Evolutionary conservation across 495 filamentous ascomycete genomes (phyloP), one percentile per base, ranked within the genome.

Genomic region (Podospora pseudopauciseta): DNA sequence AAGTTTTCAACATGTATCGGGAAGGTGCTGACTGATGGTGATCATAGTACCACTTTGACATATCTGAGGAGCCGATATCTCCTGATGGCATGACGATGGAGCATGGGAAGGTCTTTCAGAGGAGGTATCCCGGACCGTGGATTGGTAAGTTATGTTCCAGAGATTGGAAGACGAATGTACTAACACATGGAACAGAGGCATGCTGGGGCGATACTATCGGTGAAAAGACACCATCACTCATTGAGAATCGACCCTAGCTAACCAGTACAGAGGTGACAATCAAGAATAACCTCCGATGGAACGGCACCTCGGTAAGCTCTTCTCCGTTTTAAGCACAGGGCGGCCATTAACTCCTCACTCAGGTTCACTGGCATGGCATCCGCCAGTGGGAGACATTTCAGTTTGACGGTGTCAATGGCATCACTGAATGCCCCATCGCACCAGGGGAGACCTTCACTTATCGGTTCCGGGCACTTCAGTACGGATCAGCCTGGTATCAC

Each of bases 401-500:
- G 57, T 68, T 74, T 54, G 82, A 85, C 64, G 83, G 83, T 30
- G 80, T 84, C 1, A 76, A 76, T 2, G 75, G 75, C 7, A 72
- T 84, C 6, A 78, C 80, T 0, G 80, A 86, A 67, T 86, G 84
- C 63, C 82, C 82, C 1, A 84, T 86, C 56, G 73, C 82, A 15
- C 82, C 84, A 0, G 83, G 83, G 18, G 66, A 74, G 4, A 72
- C 65, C 9, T 72, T 82, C 56, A 87, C 83, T 2, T 89, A 90
- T 68, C 76, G 70, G 26, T 88, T 84, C 63, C 74, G 77, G 26
- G 84, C 79, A 0, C 79, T 74, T 1, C 81, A 86, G 64, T 89
- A 88, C 60, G 87, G 87, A 3, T 82, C 82, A 1, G 75, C 76
- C 0, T 88, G 84, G 84, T 88, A 83, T 44, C 86, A 88, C 66